These are phyloP conservation scores for Suillus occidentalis DNA, from an alignment of 768 basidiomycete species.

Conservation along the genomic window DNA sequence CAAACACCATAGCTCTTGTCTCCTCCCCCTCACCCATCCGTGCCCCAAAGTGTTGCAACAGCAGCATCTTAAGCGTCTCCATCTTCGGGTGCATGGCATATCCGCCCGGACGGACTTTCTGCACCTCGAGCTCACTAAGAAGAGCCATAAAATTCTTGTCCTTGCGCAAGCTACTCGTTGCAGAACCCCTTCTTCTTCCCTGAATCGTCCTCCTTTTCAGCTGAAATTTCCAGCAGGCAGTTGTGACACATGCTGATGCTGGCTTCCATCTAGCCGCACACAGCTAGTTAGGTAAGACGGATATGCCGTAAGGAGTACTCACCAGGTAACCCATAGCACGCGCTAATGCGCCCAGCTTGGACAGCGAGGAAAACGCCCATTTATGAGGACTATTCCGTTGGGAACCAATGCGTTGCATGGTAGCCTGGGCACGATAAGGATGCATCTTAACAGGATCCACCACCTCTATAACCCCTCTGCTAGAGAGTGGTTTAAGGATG, in stretches of 20 bases:
- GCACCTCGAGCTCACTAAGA: constrained; percentile 65
- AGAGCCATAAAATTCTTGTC: constrained; percentile 65
- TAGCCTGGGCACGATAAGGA: constrained; percentile 55
- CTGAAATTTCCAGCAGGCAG: constrained; percentile 51
- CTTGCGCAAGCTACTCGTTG: constrained; percentile 43
- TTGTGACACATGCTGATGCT: constrained; percentile 79
- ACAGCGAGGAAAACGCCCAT: constrained; percentile 54
- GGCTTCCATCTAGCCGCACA: constrained; percentile 65
- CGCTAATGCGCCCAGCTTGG: constrained; percentile 60
- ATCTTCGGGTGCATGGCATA: constrained; percentile 87
- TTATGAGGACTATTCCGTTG: constrained; percentile 34
- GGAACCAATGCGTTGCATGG: constrained; percentile 38
- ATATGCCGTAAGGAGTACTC: constrained; percentile 24
- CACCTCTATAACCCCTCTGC: constrained; percentile 45
- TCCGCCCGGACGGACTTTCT: constrained; percentile 44
- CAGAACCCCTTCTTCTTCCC: constrained; percentile 39
- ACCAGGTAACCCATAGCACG: constrained; percentile 90
- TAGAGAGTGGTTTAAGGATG: constrained; percentile 36
- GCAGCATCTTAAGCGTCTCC: constrained; percentile 72
- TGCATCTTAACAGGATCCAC: constrained; percentile 66
- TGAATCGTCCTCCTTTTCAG: constrained; percentile 35
- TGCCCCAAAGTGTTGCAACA: constrained; percentile 72
- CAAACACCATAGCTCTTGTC: constrained; percentile 92
- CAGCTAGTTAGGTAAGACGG: neutral
- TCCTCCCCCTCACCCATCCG: constrained; percentile 39